Conservation (phyloP, 1,284 basidiomycete species). For the Apiotrichum mycotoxinovorans region DNA sequence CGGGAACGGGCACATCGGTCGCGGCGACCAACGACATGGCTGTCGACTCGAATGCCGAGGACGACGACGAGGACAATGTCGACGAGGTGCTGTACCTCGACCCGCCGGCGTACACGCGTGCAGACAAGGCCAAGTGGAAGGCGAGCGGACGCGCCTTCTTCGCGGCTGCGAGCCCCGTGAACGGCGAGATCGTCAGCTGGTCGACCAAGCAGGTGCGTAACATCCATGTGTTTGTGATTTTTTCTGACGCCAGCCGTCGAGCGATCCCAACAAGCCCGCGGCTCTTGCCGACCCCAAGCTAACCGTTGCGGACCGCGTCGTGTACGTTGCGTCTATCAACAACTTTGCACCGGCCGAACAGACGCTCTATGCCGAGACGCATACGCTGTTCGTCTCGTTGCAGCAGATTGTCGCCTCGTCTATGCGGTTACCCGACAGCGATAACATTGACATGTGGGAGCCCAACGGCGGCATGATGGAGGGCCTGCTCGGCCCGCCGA, state of each 20-base stretch:
- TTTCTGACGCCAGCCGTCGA: conserved; percentile 25
- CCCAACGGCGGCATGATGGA: conserved; percentile 29
- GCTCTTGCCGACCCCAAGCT: conserved; percentile 16
- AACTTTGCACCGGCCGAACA: conserved; percentile 29
- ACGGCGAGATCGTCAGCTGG: conserved; percentile 38
- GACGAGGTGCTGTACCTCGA: conserved; percentile 23
- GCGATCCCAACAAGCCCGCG: conserved; percentile 24
- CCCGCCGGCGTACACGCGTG: conserved; percentile 28
- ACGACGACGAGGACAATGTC: conserved; percentile 3
- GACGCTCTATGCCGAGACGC: conserved; percentile 45
- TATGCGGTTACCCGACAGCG: conserved; percentile 21
- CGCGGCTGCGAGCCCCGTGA: conserved; percentile 33
- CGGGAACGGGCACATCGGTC: not conserved
- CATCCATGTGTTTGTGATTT: too few species aligned
- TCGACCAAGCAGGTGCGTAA: conserved; percentile 29
- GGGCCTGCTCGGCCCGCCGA: conserved; percentile 35
- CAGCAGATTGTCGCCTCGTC: conserved; percentile 40
- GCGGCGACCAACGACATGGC: not conserved
- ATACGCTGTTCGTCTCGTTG: conserved; percentile 47
- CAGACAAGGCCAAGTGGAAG: conserved; percentile 37
- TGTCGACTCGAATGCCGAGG: not conserved
- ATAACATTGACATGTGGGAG: conserved; percentile 26
- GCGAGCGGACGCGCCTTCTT: conserved; percentile 27
- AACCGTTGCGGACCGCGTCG: conserved; percentile 26
- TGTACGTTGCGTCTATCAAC: conserved; percentile 32